These are phyloP conservation scores for Beauveria asiatica DNA, from an alignment of 2,329 filamentous ascomycete genomes.

Conservation along the genomic window DNA sequence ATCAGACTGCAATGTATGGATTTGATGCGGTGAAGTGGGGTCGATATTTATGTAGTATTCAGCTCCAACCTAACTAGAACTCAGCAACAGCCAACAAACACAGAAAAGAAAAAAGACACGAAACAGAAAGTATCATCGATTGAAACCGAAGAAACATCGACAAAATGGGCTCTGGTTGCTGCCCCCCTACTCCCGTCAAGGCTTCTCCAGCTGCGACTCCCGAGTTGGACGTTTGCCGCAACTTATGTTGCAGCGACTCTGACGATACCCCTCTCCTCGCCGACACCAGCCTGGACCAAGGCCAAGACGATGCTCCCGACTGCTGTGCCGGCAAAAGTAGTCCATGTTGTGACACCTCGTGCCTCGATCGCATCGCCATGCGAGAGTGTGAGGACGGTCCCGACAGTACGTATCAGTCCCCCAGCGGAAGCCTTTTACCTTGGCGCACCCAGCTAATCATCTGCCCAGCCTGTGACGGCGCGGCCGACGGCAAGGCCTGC, in stretches of 20 bases:
- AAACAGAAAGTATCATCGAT: not conserved
- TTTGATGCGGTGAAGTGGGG: too few species aligned
- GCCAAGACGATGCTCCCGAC: slow-evolving; percentile 12
- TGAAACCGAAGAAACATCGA: not conserved
- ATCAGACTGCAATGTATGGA: too few species aligned
- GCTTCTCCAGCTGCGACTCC: not conserved
- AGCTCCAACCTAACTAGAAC: not conserved
- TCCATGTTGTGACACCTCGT: slow-evolving; percentile 35
- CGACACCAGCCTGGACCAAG: not conserved
- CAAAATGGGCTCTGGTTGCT: not conserved
- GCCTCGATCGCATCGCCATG: slow-evolving; percentile 35
- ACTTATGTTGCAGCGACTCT: not conserved
- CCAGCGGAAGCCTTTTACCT: not conserved
- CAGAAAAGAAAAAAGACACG: not conserved
- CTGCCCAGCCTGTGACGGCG: slow-evolving; percentile 11
- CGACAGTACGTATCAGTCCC: not conserved
- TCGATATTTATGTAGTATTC: too few species aligned
- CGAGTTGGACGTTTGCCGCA: not conserved
- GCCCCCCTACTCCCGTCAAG: not conserved
- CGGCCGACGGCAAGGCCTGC: slow-evolving; percentile 26
- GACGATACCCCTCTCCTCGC: not conserved
- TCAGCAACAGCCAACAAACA: not conserved
- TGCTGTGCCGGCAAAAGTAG: slow-evolving; percentile 34
- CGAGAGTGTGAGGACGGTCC: slow-evolving; percentile 26
- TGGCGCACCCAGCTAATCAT: not conserved